Evolutionary conservation across 208 protist species (phyloP), one percentile per base, ranked within the genome.

Genomic region (Perkinsela sp.): DNA sequence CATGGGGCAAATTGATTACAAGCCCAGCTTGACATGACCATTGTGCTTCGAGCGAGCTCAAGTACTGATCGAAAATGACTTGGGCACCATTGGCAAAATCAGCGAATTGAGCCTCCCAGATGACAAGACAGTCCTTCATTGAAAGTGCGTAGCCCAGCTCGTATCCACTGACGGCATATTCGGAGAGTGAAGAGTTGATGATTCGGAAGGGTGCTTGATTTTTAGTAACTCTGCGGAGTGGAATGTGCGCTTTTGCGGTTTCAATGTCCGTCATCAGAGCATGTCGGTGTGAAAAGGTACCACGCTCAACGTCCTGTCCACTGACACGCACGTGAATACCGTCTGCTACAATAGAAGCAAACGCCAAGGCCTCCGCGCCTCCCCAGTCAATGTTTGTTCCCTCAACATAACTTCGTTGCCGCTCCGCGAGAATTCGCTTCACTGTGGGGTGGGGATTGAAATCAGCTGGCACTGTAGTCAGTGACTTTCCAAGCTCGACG

Each of bases 101-200:
- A 72, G 95, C 96, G 78, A 98, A 98, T 78, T 99, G 96, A 30
- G 94, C 95, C 78, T 99, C 95, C 96, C 96, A 99, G 66, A 97
- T 81, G 2, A 94, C 86, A 29, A 99, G 77, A 30, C 78, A 76
- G 68, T 94, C 86, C n/a, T 90, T 89, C 74, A 87, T 91, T 74
- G 94, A 89, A 57, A 94, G 73, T 68, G 90, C 93, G 76, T 95
- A 96, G 73, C 90, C 92, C 65, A 95, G 79, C 78, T 97, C 94
- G 69, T 97, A 98, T 48, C 95, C 96, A 30, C 96, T 85, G 13
- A 97, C 92, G 31, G 79, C 95, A 70, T 91, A 90, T 78, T 98
- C 95, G 40, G 85, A 93, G 31, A 98, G 85, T 69, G 78, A 88
- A 68, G 83, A 94, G 80, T 98, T 98, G 48, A 74, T 82, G 32